phyloP scores from a whole-genome alignment of 2,329 filamentous ascomycete species.

The Exophiala xenobiotica region DNA sequence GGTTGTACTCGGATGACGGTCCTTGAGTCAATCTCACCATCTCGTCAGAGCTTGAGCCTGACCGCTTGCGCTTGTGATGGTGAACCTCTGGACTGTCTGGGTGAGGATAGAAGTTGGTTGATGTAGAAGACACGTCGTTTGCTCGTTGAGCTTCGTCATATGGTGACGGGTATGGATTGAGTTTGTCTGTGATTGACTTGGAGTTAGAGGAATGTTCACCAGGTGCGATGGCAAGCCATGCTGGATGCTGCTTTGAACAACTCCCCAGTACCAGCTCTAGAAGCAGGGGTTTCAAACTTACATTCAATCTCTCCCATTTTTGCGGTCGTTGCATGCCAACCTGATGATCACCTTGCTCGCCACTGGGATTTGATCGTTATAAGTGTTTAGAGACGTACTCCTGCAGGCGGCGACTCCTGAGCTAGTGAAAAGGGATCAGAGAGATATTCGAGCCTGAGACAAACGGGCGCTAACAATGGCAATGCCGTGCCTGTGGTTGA shows the following conservation, averaged over 20 bases:
- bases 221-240: too few species aligned
- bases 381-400: too few species aligned
- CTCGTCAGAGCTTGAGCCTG: constrained; percentile 5
- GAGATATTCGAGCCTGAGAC: constrained; percentile 11
- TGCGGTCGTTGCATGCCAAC: too few species aligned
- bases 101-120: constrained; percentile 3
- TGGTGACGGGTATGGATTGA: too few species aligned
- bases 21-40: constrained; percentile 5
- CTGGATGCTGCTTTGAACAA: too few species aligned
- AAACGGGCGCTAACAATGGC: constrained; percentile 18
- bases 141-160: neutral
- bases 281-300: too few species aligned
- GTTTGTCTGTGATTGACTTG: too few species aligned
- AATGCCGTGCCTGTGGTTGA: constrained; percentile 9
- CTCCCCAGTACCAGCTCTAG: too few species aligned
- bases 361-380: too few species aligned
- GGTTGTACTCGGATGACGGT: constrained; percentile 14
- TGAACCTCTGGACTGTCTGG: constrained; percentile 3
- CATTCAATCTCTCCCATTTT: too few species aligned
- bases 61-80: constrained; percentile 20
- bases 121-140: neutral
- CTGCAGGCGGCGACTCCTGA: constrained; percentile 12
- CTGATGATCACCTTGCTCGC: too few species aligned
- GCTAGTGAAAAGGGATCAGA: constrained; percentile 5
- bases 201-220: too few species aligned